Percentiles rank a stretch among this genome's conserved stretches.
Evolutionary conservation across 352 stramenopile genomes (phyloP).

Genomic region (Albugo laibachii): DNA sequence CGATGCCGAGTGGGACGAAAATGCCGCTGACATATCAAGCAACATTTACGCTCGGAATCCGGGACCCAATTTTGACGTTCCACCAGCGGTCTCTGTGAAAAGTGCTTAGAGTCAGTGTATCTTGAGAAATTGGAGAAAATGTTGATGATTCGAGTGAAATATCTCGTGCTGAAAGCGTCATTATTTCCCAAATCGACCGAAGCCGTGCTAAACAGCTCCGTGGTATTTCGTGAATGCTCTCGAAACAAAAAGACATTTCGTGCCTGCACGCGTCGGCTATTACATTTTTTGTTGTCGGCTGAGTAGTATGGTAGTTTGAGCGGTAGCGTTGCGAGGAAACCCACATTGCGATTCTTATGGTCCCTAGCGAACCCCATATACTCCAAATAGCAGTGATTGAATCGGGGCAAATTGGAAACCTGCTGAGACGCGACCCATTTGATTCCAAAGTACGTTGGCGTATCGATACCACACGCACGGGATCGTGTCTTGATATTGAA

Average conservation of each 20-base stretch:
- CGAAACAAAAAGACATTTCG: constrained; percentile 37
- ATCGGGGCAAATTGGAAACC: constrained; percentile 28
- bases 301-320: constrained; percentile 40
- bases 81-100: constrained; percentile 30
- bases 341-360: constrained; percentile 26
- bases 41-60: constrained; percentile 20
- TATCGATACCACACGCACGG: constrained; percentile 5
- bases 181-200: constrained; percentile 19
- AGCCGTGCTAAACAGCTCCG: constrained; percentile 33
- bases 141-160: constrained; percentile 28
- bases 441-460: constrained; percentile 50
- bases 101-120: constrained; percentile 35
- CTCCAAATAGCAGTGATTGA: constrained; percentile 54
- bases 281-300: constrained; percentile 16
- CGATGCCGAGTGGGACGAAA: constrained; percentile 38
- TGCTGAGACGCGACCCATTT: constrained; percentile 52
- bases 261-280: constrained; percentile 31
- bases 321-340: constrained; percentile 42
- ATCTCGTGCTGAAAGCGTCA: constrained; percentile 7
- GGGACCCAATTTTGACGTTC: constrained; percentile 28
- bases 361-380: constrained; percentile 57
- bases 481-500: constrained; percentile 46
- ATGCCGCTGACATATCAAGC: constrained; percentile 29
- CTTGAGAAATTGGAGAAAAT: constrained; percentile 31
- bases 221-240: constrained; percentile 11